Conservation (phyloP, 169 alveolate species). For the Theileria luwenshuni region DNA sequence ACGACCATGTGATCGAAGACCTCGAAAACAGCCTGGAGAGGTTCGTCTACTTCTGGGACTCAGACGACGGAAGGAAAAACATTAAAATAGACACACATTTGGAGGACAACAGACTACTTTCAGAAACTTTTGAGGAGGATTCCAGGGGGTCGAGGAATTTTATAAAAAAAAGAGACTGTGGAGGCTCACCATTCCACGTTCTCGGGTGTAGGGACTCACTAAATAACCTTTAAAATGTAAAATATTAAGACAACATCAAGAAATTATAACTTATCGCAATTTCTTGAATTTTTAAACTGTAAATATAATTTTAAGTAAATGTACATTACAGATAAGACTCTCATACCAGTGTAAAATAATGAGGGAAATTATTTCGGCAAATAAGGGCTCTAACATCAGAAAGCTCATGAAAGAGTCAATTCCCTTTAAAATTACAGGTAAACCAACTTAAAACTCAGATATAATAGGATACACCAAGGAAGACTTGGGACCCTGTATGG, state of each 20-base stretch:
- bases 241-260: neutral
- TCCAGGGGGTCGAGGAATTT: conserved; percentile 7
- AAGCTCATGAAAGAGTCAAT: conserved; percentile 6
- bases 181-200: neutral
- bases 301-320: neutral
- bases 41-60: conserved; percentile 22
- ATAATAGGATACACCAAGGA: conserved; percentile 9
- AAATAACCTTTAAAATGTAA: neutral
- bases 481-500: conserved; percentile 28
- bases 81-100: conserved; percentile 19
- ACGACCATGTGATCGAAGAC: conserved; percentile 15
- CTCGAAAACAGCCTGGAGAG: conserved; percentile 19
- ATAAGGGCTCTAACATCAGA: conserved; percentile 7
- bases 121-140: conserved; percentile 11
- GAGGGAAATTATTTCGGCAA: conserved; percentile 13
- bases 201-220: conserved; percentile 4
- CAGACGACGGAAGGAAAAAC: conserved; percentile 38
- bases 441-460: neutral
- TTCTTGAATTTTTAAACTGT: neutral
- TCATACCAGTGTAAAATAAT: conserved; percentile 4
- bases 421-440: conserved; percentile 22
- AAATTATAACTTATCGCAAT: no score
- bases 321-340: no score
- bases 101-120: conserved; percentile 10
- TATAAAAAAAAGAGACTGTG: conserved; percentile 6